These are phyloP conservation scores for Singerocomus inundabilis DNA, from an alignment of 1,284 basidiomycete species.

Conservation along the genomic window DNA sequence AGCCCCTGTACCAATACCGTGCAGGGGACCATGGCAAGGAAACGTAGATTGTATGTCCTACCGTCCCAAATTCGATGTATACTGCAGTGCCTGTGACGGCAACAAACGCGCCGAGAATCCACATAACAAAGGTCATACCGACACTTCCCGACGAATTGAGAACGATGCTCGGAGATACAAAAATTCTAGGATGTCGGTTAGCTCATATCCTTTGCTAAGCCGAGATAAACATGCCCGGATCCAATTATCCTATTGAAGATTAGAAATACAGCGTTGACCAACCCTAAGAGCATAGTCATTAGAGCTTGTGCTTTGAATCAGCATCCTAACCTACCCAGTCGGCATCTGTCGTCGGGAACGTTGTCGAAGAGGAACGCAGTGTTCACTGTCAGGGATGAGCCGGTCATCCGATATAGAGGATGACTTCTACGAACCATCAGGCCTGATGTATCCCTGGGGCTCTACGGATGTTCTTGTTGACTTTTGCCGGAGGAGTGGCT, in stretches of 20 bases:
- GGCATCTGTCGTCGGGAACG: conserved; percentile 42
- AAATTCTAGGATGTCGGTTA: conserved; percentile 49
- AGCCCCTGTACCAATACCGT: conserved; percentile 44
- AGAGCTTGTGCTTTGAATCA: not conserved
- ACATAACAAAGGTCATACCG: conserved; percentile 64
- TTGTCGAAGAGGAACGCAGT: conserved; percentile 32
- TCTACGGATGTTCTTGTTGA: not conserved
- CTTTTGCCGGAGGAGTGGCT: conserved; percentile 20
- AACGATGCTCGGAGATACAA: conserved; percentile 70
- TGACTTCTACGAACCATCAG: conserved; percentile 12
- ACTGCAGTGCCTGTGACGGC: conserved; percentile 67
- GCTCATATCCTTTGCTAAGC: not conserved
- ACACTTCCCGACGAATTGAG: conserved; percentile 62
- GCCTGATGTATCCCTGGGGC: not conserved
- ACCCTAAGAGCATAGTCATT: conserved; percentile 34
- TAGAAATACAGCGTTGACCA: conserved; percentile 62
- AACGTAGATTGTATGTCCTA: conserved; percentile 32
- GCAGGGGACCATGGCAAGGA: not conserved
- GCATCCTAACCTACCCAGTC: conserved; percentile 37
- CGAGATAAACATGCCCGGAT: conserved; percentile 52
- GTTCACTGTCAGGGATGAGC: conserved; percentile 9
- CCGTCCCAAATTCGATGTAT: conserved; percentile 72
- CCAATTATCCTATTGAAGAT: conserved; percentile 78
- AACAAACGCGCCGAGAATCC: conserved; percentile 65
- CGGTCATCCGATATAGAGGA: not conserved